Base-by-base conservation (phyloP, 441 rosid genomes). In the Gossypium aridum region DNA sequence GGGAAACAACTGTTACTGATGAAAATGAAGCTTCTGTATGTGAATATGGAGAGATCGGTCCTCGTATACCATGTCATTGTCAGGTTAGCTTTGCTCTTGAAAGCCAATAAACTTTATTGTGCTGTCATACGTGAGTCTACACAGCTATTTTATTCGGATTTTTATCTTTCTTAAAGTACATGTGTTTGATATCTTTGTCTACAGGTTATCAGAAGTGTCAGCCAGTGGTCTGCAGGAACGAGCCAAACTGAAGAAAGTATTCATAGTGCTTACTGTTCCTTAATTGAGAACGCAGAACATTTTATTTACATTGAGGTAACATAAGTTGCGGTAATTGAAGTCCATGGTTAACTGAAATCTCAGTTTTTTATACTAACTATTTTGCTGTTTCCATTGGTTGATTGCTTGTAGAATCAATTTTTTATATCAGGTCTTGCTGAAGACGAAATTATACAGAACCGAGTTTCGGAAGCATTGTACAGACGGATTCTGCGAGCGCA, bases 391-490 rank as follows among this genome's bases (percentile, higher is more conserved):
- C 51, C 23, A 31, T 25, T 64, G 71, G 49, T 53, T 64, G 25
- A 31, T 51, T 74, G 54, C 77, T 75, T 81, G 64, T 84, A 91
- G 96, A 91, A 91, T 77, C 96, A 91, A 72, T 89, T 89, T 80
- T 84, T 88, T 80, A 88, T 91, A 76, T 91, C 93, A 37, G 96
- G 96, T 65, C 89, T 89, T 66, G 85, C 88, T n/a, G 85, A 80
- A 71, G 96, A 91, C 57, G 91, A 87, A 6, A 78, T 75, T 1
- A 85, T 91, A 19, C 84, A 79, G 68, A 91, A 91, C 77, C 91
- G 96, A n/a, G 85, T 91, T 64, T 28, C 71, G 0, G 96, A 91
- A 82, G 83, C 93, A 6, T 71, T 91, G 73, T 87, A 84, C 72
- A 76, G 75, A 39, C 87, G 91, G 73, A 91, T 91, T 77, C 10